Evolutionary conservation across 768 basidiomycete species (phyloP).

Genomic region (Symmetrospora coprosmae): DNA sequence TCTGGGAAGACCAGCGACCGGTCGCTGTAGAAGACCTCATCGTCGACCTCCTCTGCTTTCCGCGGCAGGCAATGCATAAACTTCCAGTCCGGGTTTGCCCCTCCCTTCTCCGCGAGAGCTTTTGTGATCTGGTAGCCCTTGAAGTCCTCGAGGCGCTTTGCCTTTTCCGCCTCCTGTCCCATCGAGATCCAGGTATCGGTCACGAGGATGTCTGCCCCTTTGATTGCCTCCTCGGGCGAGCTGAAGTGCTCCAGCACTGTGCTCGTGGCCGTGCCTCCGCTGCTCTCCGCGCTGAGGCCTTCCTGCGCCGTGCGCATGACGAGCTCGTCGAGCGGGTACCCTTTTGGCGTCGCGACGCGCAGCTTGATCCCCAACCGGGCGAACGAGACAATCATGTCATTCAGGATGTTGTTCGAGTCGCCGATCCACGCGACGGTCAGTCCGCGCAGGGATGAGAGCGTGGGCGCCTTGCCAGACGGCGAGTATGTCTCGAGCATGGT

Average conservation of each 20-base stretch:
- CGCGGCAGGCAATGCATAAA: conserved; percentile 94
- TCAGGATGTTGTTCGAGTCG: conserved; percentile 84
- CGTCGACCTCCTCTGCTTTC: conserved; percentile 84
- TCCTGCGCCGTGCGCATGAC: conserved; percentile 73
- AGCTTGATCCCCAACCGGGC: conserved; percentile 79
- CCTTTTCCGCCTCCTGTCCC: conserved; percentile 94
- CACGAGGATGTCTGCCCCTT: conserved; percentile 81
- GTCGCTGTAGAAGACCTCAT: conserved; percentile 90
- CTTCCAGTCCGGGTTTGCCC: conserved; percentile 37
- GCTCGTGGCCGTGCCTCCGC: background rate
- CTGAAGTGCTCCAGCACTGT: conserved; percentile 28
- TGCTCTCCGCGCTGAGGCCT: conserved; percentile 25
- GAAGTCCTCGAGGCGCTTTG: conserved; percentile 69
- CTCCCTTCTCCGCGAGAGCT: conserved; percentile 48
- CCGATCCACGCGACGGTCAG: conserved; percentile 87
- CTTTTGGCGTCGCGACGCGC: conserved; percentile 63
- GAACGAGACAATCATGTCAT: conserved; percentile 92
- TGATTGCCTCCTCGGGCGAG: conserved; percentile 64
- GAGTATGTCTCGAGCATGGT: conserved; percentile 58
- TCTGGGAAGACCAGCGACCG: conserved; percentile 84
- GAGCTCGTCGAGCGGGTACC: conserved; percentile 41
- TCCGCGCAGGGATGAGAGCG: conserved; percentile 46
- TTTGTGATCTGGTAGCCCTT: conserved; percentile 89
- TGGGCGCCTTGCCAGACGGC: conserved; percentile 24
- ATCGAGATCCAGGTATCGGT: conserved; percentile 99